Evolutionary conservation across 768 basidiomycete genomes (phyloP), one percentile per base, ranked within the genome.

Genomic region (Tricholoma sp.): DNA sequence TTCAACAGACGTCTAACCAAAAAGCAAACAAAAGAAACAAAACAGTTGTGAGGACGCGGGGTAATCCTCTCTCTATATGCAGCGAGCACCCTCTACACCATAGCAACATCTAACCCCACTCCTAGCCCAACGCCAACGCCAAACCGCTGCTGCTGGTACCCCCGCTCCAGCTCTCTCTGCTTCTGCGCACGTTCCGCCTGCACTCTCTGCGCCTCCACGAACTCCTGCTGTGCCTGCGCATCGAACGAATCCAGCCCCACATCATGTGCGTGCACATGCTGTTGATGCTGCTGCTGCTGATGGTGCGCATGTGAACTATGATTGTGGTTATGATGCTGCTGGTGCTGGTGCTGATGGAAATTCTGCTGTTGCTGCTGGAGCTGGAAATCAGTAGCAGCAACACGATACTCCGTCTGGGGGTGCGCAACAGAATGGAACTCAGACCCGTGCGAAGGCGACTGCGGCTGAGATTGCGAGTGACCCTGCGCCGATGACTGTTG

Each of bases 351-450:
- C 34, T 58, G 56, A 13, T 60, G 54, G 13, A 28, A 52, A 32
- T 52, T 36, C 17, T n/a, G 41, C 15, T 61, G 59, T 24, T 69
- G 66, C 57, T 68, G 68, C 57, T 54, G 39, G 53, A 64, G 66
- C 42, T 29, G 28, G 13, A 48, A 48, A 15, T 48, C 47, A 31
- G 13, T 15, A 8, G 5, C 12, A 7, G 28, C 12, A 11, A 48
- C 47, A 29, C 13, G 29, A 7, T 48, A 48, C 28, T 48, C 47
- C 15, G 13, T 29, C n/a, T 31, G 47, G 6, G 64, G 24, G 24
- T 24, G 54, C 52, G 49, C n/a, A 15, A 13, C 10, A 15, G 47
- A 8, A 15, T 29, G 47, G 31, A 49, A 49, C 3, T 49, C 29
- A 1, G 28, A 15, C 24, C 24, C 24, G 15, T 17, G 47, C 8